Evolutionary conservation across 2,329 filamentous ascomycete genomes (phyloP).

Genomic region (Atkinsonella texensis): DNA sequence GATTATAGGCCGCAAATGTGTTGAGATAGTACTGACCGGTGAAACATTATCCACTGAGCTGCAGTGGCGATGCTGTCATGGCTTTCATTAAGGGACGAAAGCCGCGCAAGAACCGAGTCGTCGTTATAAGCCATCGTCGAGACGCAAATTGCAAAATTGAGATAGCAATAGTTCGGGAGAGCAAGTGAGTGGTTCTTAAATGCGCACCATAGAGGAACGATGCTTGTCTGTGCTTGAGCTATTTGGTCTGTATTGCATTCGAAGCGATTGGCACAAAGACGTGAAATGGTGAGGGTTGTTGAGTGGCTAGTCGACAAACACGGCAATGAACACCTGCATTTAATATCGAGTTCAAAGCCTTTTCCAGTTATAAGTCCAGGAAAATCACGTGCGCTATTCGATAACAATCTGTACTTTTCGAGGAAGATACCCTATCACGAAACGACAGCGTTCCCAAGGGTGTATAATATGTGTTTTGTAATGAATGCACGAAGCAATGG

Average conservation of each 20-base stretch:
- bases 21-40: conserved; percentile 49
- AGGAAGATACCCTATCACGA: not conserved
- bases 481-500: not conserved
- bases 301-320: no score
- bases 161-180: not conserved
- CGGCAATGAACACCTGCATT: no score
- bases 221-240: no score
- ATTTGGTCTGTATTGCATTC: not conserved
- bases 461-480: not conserved
- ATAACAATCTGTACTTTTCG: not conserved
- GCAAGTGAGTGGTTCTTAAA: not conserved
- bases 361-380: not conserved
- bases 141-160: not conserved
- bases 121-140: conserved; percentile 82
- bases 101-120: conserved; percentile 87
- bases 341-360: no score
- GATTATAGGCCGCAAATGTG: conserved; percentile 2
- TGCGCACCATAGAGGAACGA: not conserved
- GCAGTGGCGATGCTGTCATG: conserved; percentile 95
- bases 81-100: conserved; percentile 90
- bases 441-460: not conserved
- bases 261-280: not conserved
- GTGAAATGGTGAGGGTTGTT: no score
- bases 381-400: not conserved
- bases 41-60: conserved; percentile 99